These are phyloP conservation scores for Handroanthus guayacan DNA, from an alignment of 257 asterid genomes.

Conservation along the genomic window DNA sequence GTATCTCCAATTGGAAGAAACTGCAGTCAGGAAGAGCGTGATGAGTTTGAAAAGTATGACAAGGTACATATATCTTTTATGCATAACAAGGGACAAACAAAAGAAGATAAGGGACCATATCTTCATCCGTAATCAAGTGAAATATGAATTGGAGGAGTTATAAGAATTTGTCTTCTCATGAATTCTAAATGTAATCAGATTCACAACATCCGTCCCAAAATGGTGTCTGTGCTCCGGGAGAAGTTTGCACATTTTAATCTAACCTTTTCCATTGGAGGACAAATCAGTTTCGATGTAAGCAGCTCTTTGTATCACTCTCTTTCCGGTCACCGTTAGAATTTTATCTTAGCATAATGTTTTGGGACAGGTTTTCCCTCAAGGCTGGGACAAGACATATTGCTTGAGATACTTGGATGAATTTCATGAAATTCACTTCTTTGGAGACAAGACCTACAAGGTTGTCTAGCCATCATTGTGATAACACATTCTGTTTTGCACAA, in stretches of 20 bases:
- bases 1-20: constrained; percentile 98
- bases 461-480: constrained; percentile 31
- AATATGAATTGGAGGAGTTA: constrained; percentile 19
- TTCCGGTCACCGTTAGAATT: constrained; percentile 22
- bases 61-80: constrained; percentile 58
- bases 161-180: constrained; percentile 6
- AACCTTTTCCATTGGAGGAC: constrained; percentile 93
- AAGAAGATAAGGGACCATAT: constrained; percentile 6
- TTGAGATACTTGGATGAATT: constrained; percentile 87
- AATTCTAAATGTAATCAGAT: constrained; percentile 55
- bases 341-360: constrained; percentile 29
- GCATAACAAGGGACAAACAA: not conserved
- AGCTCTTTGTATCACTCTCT: not conserved
- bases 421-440: constrained; percentile 89
- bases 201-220: constrained; percentile 77
- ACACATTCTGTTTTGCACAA: too few species aligned
- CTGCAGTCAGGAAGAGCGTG: constrained; percentile 98
- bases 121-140: not conserved
- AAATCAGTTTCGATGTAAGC: constrained; percentile 97
- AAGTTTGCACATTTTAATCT: constrained; percentile 82
- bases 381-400: constrained; percentile 99
- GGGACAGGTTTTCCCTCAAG: constrained; percentile 86
- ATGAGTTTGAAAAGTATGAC: constrained; percentile 91
- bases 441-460: constrained; percentile 98
- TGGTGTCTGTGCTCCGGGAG: constrained; percentile 84